Percentiles rank a stretch among this genome's conserved stretches.
These are phyloP conservation scores for Leccinum aurantiacum DNA, from an alignment of 768 basidiomycete species.

Conservation along the genomic window DNA sequence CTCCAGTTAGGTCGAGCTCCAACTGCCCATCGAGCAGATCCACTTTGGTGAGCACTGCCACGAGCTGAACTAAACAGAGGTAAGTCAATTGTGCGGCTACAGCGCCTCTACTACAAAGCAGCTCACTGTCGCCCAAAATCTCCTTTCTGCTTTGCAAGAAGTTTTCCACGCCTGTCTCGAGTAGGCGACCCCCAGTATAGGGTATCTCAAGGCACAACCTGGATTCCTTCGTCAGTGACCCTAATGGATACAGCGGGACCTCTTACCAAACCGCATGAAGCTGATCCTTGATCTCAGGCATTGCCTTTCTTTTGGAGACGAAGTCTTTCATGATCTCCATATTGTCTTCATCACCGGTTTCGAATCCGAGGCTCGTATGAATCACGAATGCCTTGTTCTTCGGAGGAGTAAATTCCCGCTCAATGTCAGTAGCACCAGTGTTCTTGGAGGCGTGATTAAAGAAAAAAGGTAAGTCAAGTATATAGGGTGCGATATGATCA, in stretches of 20 bases:
- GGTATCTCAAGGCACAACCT: conserved; percentile 22
- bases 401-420: conserved; percentile 11
- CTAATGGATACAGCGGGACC: neutral
- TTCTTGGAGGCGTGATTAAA: conserved; percentile 3
- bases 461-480: neutral
- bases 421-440: conserved; percentile 1
- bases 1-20: neutral
- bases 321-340: conserved; percentile 2
- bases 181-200: conserved; percentile 15
- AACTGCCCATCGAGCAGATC: conserved; percentile 10
- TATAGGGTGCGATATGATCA: neutral
- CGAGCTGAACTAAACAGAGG: neutral
- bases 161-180: conserved; percentile 15
- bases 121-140: conserved; percentile 11
- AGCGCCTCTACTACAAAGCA: neutral
- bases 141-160: conserved; percentile 9
- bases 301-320: neutral
- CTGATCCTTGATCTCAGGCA: conserved; percentile 4
- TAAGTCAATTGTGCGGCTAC: conserved; percentile 5
- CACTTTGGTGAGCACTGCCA: conserved; percentile 18
- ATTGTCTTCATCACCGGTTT: conserved; percentile 11
- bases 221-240: neutral
- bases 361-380: conserved; percentile 21
- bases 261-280: conserved; percentile 19
- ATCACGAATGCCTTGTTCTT: conserved; percentile 16